These are phyloP conservation scores for Pleurostoma richardsiae DNA, from an alignment of 2,329 filamentous ascomycete genomes.

Conservation along the genomic window DNA sequence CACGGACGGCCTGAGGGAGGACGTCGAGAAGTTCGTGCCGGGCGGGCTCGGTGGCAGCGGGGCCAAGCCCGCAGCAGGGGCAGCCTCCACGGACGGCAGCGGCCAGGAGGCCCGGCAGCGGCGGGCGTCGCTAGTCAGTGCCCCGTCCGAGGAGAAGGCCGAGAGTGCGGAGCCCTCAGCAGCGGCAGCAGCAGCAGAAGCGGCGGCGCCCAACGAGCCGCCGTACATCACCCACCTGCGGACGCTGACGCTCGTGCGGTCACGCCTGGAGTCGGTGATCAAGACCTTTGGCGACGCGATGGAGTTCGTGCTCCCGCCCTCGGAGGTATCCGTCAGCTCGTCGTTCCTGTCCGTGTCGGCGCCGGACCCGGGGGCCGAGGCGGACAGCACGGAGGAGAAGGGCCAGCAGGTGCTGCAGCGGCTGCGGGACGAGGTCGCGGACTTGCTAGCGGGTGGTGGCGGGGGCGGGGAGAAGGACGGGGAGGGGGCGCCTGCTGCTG, in stretches of 20 bases:
- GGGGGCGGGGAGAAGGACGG: conserved; percentile 11
- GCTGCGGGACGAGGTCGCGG: conserved; percentile 66
- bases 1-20: conserved; percentile 64
- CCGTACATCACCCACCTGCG: conserved; percentile 73
- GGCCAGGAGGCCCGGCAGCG: conserved; percentile 11
- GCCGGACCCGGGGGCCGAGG: conserved; percentile 57
- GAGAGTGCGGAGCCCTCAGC: conserved; percentile 7
- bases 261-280: conserved; percentile 83
- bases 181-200: conserved; percentile 1
- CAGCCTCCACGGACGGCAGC: conserved; percentile 10
- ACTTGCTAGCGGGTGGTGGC: conserved; percentile 49
- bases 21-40: conserved; percentile 69
- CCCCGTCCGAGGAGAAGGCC: conserved; percentile 15
- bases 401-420: conserved; percentile 74
- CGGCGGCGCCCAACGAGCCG: conserved; percentile 40
- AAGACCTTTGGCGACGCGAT: conserved; percentile 91
- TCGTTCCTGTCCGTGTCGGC: conserved; percentile 88
- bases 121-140: conserved; percentile 6
- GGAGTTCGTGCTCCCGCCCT: conserved; percentile 89
- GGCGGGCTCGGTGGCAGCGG: conserved; percentile 28
- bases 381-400: conserved; percentile 75
- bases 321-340: conserved; percentile 75
- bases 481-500: conserved; percentile 26
- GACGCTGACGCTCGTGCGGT: conserved; percentile 75
- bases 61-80: too few relatives aligned